Evolutionary conservation across 441 rosid species (phyloP).

Genomic region (Kokia cookei): DNA sequence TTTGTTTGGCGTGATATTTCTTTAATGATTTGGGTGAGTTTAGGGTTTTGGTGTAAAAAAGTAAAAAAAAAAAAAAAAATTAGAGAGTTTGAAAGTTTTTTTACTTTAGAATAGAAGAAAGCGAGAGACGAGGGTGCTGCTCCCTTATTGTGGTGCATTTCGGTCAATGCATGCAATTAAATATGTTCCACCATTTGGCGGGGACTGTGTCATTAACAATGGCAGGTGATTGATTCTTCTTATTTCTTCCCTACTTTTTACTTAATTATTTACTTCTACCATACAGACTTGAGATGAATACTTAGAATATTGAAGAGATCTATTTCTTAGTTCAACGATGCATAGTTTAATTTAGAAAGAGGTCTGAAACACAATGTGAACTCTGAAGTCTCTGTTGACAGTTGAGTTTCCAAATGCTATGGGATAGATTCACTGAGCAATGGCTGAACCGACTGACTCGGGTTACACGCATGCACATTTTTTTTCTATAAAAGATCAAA

Average conservation of each 20-base stretch:
- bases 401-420: not conserved
- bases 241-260: not conserved
- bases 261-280: too few species aligned
- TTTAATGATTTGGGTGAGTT: not conserved
- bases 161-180: conserved; percentile 38
- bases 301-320: not conserved
- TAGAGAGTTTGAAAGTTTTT: not conserved
- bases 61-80: not conserved
- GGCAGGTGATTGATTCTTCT: conserved; percentile 27
- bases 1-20: not conserved
- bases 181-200: conserved; percentile 34
- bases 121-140: conserved; percentile 67
- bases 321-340: not conserved
- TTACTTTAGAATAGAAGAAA: conserved; percentile 12
- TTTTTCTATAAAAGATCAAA: not conserved
- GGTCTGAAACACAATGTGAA: not conserved
- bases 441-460: not conserved
- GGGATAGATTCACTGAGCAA: conserved; percentile 4
- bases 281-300: too few species aligned
- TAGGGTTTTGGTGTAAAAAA: conserved; percentile 5
- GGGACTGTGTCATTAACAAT: conserved; percentile 29
- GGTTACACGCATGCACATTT: not conserved
- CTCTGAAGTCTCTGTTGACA: not conserved
- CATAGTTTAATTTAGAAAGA: not conserved
- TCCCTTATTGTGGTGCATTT: conserved; percentile 41